Evolutionary conservation across 2,329 filamentous ascomycete species (phyloP).

Genomic region (Didymella pinodella): DNA sequence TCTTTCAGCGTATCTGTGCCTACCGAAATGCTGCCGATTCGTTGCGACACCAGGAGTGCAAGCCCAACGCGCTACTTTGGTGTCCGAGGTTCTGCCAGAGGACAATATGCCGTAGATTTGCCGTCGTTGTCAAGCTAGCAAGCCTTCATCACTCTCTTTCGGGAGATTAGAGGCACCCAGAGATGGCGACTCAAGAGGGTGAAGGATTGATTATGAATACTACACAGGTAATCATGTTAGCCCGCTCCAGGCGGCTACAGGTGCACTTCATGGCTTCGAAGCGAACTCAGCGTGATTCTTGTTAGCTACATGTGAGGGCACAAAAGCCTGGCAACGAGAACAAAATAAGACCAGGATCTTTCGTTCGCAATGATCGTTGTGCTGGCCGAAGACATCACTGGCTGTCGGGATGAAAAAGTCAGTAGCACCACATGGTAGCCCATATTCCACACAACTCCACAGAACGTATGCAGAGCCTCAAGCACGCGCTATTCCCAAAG

Average conservation of each 20-base stretch:
- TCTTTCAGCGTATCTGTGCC: neutral
- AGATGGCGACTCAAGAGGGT: too few species aligned
- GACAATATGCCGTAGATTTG: neutral
- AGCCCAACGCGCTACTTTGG: neutral
- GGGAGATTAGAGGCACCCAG: neutral
- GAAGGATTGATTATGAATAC: neutral
- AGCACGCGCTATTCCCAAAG: neutral
- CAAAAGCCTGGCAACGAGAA: neutral
- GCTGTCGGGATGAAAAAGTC: neutral
- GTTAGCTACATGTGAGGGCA: neutral
- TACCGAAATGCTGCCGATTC: constrained; percentile 9
- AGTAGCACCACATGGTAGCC: neutral
- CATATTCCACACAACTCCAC: neutral
- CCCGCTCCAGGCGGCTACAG: neutral
- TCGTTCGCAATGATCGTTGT: neutral
- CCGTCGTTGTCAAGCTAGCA: neutral
- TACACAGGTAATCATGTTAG: neutral
- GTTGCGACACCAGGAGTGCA: neutral
- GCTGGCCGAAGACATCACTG: neutral
- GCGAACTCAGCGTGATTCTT: neutral
- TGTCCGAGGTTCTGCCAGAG: constrained; percentile 2
- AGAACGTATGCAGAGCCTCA: neutral
- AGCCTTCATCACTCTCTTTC: neutral
- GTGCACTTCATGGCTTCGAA: neutral
- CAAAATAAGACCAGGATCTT: neutral